These are phyloP conservation scores for Rhodotorula sp. DNA, from an alignment of 1,284 basidiomycete species.

Conservation along the genomic window DNA sequence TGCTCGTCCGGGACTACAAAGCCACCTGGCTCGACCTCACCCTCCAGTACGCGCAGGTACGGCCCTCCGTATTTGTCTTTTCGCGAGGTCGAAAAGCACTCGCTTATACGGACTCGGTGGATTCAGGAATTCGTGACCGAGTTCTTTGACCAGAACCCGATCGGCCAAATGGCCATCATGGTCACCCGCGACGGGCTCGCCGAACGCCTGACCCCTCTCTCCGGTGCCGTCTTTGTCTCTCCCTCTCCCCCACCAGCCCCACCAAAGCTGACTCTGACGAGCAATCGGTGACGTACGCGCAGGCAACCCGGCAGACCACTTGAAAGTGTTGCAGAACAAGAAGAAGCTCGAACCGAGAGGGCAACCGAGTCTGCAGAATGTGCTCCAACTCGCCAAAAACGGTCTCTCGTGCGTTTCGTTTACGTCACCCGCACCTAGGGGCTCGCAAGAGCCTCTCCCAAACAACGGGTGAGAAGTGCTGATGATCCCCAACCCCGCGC, in stretches of 20 bases:
- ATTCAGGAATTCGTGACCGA: constrained; percentile 75
- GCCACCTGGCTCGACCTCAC: constrained; percentile 87
- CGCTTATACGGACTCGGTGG: too few species aligned
- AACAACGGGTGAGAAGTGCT: background rate
- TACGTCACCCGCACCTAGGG: background rate
- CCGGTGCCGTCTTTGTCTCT: constrained; percentile 58
- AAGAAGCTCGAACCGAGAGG: constrained; percentile 84
- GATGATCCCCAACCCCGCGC: background rate
- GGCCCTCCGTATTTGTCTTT: background rate
- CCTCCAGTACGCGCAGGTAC: constrained; percentile 71
- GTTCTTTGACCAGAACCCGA: constrained; percentile 99
- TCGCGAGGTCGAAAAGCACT: too few species aligned
- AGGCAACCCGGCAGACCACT: constrained; percentile 94
- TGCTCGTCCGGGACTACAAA: constrained; percentile 93
- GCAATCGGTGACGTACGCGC: background rate
- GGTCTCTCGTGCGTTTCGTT: constrained; percentile 72
- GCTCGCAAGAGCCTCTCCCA: too few species aligned
- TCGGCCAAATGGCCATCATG: constrained; percentile 94
- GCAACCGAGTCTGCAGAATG: constrained; percentile 94
- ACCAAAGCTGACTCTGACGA: background rate
- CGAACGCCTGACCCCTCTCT: constrained; percentile 82
- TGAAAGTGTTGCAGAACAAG: constrained; percentile 78
- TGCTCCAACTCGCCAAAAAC: constrained; percentile 88
- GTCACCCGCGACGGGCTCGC: constrained; percentile 84
- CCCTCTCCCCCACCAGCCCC: background rate